Conservation (phyloP, 2,329 filamentous ascomycete species). For the Trichoderma sp. region DNA sequence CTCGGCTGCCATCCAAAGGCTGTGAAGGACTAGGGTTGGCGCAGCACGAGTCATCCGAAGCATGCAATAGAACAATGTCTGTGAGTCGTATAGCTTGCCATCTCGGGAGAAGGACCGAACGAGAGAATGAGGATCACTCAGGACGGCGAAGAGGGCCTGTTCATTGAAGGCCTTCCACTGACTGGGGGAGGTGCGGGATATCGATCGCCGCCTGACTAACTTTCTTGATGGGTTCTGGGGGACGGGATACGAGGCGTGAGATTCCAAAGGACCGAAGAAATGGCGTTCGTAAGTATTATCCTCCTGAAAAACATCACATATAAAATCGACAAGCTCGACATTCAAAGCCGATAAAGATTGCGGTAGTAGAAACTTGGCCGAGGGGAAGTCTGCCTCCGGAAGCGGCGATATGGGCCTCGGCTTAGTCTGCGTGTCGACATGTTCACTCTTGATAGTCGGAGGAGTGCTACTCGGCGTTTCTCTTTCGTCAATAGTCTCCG, state of each 20-base stretch:
- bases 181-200: conserved; percentile 24
- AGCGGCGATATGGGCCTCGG: conserved; percentile 1
- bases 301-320: conserved; percentile 58
- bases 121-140: conserved; percentile 55
- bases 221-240: conserved; percentile 18
- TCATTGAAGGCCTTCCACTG: conserved; percentile 62
- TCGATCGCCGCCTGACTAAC: conserved; percentile 19
- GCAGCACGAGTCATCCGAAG: conserved; percentile 55
- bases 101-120: conserved; percentile 56
- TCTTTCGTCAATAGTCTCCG: conserved; percentile 22
- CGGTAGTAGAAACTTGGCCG: conserved; percentile 40
- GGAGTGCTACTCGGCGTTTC: conserved; percentile 22
- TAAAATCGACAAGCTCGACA: conserved; percentile 55
- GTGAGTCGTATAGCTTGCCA: conserved; percentile 55
- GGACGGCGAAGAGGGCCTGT: conserved; percentile 62
- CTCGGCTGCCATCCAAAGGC: conserved; percentile 60
- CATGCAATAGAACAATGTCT: conserved; percentile 62
- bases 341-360: conserved; percentile 56
- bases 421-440: not conserved
- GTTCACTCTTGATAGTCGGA: conserved; percentile 26
- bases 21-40: conserved; percentile 59
- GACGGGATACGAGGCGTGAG: conserved; percentile 21
- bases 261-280: conserved; percentile 38
- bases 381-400: not conserved
- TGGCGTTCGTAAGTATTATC: conserved; percentile 53